Conservation (phyloP, 2,329 filamentous ascomycete genomes). For the Xylariaceae sp. region DNA sequence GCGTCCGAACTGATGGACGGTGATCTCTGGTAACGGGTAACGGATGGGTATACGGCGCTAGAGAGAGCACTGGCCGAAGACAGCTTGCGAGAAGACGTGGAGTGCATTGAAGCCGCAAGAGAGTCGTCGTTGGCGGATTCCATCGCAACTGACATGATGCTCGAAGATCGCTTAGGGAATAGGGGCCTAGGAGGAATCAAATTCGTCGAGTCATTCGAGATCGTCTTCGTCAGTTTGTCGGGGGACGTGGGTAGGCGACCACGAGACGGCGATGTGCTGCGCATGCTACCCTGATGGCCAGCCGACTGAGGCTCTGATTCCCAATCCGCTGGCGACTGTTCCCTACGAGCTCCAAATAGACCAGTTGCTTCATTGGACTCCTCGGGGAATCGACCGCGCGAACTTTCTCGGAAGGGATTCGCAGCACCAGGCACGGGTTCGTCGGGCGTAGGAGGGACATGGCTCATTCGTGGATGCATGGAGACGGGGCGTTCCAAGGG, state of each 20-base stretch:
- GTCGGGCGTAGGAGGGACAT: slow-evolving; percentile 49
- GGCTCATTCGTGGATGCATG: slow-evolving; percentile 70
- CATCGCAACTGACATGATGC: slow-evolving; percentile 57
- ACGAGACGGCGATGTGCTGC: slow-evolving; percentile 34
- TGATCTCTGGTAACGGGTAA: slow-evolving; percentile 63
- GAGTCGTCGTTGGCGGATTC: slow-evolving; percentile 69
- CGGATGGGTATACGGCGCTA: slow-evolving; percentile 44
- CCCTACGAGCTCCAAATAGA: slow-evolving; percentile 50
- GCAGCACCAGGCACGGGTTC: slow-evolving; percentile 43
- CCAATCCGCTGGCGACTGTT: slow-evolving; percentile 53
- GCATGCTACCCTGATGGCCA: slow-evolving; percentile 34
- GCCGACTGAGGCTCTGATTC: slow-evolving; percentile 31
- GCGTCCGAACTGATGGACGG: slow-evolving; percentile 81
- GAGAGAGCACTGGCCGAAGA: slow-evolving; percentile 60
- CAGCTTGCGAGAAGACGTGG: slow-evolving; percentile 68
- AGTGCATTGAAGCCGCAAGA: slow-evolving; percentile 50
- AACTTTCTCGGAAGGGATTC: slow-evolving; percentile 36
- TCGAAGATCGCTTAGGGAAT: slow-evolving; percentile 51
- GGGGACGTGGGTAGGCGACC: slow-evolving; percentile 38
- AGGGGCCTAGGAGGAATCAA: slow-evolving; percentile 47
- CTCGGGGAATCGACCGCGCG: slow-evolving; percentile 39
- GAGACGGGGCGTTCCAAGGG: slow-evolving; percentile 59
- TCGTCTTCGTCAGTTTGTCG: slow-evolving; percentile 39
- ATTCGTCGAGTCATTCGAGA: slow-evolving; percentile 46
- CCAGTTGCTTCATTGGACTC: slow-evolving; percentile 37